A percentile compares a stretch with the other conserved stretches of the same genome.
Evolutionary conservation across 1,284 basidiomycete genomes (phyloP).

Genomic region (Puccinia coronata): DNA sequence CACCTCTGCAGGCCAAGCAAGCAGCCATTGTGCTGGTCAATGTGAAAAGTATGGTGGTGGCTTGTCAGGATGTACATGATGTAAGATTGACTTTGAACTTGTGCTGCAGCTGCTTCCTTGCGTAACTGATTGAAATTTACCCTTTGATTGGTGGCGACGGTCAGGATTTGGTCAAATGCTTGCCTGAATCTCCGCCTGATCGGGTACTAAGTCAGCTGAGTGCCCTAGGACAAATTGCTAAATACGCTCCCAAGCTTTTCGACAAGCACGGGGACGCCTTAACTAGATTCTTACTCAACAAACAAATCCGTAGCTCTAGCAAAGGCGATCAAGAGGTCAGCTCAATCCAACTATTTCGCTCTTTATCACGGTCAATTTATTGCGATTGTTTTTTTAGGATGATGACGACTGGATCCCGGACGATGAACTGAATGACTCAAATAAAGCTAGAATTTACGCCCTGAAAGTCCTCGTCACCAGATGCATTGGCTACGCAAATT

Average conservation of each 20-base stretch:
- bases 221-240: constrained; percentile 74
- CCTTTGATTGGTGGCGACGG: neutral
- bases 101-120: neutral
- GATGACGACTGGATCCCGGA: constrained; percentile 73
- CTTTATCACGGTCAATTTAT: neutral
- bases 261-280: constrained; percentile 75
- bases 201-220: constrained; percentile 70
- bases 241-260: constrained; percentile 70
- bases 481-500: constrained; percentile 68
- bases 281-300: constrained; percentile 71
- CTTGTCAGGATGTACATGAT: constrained; percentile 66
- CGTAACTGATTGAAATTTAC: neutral
- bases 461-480: constrained; percentile 79
- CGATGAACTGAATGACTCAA: constrained; percentile 64
- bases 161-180: constrained; percentile 63
- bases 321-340: constrained; percentile 62
- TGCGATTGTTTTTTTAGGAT: constrained; percentile 51
- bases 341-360: constrained; percentile 15
- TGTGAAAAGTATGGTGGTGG: constrained; percentile 61
- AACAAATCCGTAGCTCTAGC: constrained; percentile 68
- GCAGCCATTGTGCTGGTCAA: constrained; percentile 74
- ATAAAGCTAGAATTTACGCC: constrained; percentile 70
- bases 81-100: constrained; percentile 61
- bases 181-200: constrained; percentile 65
- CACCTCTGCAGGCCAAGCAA: constrained; percentile 78